These are phyloP conservation scores for Cordia subcordata DNA, from an alignment of 257 asterid species.

Conservation along the genomic window DNA sequence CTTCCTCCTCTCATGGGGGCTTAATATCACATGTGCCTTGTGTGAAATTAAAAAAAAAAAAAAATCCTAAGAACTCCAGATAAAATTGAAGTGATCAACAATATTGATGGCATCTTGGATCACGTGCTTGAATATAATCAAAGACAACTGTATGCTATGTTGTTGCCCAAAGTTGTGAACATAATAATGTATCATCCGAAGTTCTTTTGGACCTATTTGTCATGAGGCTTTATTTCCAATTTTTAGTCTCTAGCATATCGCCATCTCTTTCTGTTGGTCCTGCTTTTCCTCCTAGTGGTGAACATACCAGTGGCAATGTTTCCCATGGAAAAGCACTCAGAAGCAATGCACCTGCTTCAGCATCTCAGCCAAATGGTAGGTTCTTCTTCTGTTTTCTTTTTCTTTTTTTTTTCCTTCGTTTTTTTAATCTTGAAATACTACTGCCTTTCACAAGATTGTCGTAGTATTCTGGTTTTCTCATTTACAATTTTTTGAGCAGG, in stretches of 20 bases:
- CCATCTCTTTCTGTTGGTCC: constrained; percentile 24
- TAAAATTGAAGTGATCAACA: no score
- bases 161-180: not conserved
- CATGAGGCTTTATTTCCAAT: constrained; percentile 9
- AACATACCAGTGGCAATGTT: constrained; percentile 29
- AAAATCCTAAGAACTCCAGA: no score
- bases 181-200: not conserved
- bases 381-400: not conserved
- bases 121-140: no score
- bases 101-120: no score
- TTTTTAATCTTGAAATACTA: not conserved
- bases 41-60: no score
- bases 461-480: constrained; percentile 11
- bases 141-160: not conserved
- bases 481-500: constrained; percentile 31
- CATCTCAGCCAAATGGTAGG: constrained; percentile 43
- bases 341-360: constrained; percentile 34
- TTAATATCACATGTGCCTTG: no score
- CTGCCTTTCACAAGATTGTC: not conserved
- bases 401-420: no score
- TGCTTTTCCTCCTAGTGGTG: constrained; percentile 28
- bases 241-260: constrained; percentile 21
- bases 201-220: not conserved
- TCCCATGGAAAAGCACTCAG: constrained; percentile 19
- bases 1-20: no score